Base-by-base conservation (phyloP, 2,329 filamentous ascomycete species). In the Zasmidium angulare region DNA sequence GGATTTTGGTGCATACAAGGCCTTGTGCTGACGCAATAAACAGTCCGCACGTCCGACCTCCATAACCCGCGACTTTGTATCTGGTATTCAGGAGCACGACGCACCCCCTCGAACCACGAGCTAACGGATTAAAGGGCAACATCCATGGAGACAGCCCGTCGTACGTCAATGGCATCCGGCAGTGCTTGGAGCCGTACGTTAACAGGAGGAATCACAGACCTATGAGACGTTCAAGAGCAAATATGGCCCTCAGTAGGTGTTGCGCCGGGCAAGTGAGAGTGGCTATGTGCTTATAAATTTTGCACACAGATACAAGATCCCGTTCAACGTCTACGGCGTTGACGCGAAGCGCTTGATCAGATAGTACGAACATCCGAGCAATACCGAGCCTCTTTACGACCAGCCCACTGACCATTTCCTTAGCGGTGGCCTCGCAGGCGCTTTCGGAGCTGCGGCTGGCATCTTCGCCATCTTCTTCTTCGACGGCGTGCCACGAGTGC, bases 381-480 rank as follows among this genome's bases (percentile, higher is more conserved):
- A 12, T 29, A 24, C 49, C 21, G 49, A 24, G 21, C 29, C 10
- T 10, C 3, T 26, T 11, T 22, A 17, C 17, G 20, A 46, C 51
- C n/a, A 20, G 26, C 21, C 31, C 23, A 22, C 51, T 53, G n/a
- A 53, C 51, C 71, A 55, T 72, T 75, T 50, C 66, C 74, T 55
- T 76, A 76, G 72, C 76, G 80, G 74, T 58, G 65, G 70, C 55
- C 78, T 85, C 52, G 81, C 79, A 48, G 80, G 75, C 55, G 78
- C 78, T 50, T 86, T 87, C 74, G 85, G 83, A 65, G 82, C 79
- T 63, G 78, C 80, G 50, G 79, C 82, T 46, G 85, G 82, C 63
- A 76, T 84, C 71, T 84, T 84, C 74, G 83, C 82, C 40, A 72
- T 88, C 67, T 87, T 84, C 78, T 85, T 88, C 80, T 84, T 87